These are phyloP conservation scores for Alternaria sp. DNA, from an alignment of 2,329 filamentous ascomycete species.

Conservation along the genomic window DNA sequence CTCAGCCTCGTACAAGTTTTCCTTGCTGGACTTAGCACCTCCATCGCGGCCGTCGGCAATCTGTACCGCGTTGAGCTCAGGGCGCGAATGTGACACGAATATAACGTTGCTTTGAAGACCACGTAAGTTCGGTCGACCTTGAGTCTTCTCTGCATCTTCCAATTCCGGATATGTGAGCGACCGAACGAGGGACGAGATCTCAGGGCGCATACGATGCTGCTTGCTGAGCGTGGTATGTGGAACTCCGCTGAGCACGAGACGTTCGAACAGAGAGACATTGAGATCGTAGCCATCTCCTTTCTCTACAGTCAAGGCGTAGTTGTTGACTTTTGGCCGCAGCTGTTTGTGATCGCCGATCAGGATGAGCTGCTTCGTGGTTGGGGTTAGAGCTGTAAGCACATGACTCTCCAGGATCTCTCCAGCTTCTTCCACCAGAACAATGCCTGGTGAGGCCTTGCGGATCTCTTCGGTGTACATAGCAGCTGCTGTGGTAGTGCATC, in stretches of 20 bases:
- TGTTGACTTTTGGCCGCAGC: constrained; percentile 70
- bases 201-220: constrained; percentile 73
- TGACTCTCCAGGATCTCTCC: constrained; percentile 76
- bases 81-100: constrained; percentile 68
- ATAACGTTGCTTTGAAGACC: constrained; percentile 67
- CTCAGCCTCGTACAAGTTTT: constrained; percentile 68
- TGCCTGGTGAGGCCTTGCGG: constrained; percentile 60
- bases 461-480: constrained; percentile 67
- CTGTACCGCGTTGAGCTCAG: constrained; percentile 56
- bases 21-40: constrained; percentile 60
- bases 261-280: constrained; percentile 72
- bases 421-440: constrained; percentile 74
- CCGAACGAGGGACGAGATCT: constrained; percentile 67
- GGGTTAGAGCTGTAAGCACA: constrained; percentile 64
- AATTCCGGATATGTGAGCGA: constrained; percentile 68
- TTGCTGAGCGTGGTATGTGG: constrained; percentile 61
- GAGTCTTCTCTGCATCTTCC: constrained; percentile 60
- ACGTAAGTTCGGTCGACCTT: constrained; percentile 54
- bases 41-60: constrained; percentile 60
- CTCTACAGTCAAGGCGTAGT: constrained; percentile 67
- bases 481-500: constrained; percentile 73
- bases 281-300: constrained; percentile 70
- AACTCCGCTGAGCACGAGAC: constrained; percentile 64
- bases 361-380: constrained; percentile 66
- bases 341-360: constrained; percentile 78